A percentile compares a stretch with the other conserved stretches of the same genome.
phyloP scores from a whole-genome alignment of 2,329 filamentous ascomycete species.

The Elsinoe ampelina region DNA sequence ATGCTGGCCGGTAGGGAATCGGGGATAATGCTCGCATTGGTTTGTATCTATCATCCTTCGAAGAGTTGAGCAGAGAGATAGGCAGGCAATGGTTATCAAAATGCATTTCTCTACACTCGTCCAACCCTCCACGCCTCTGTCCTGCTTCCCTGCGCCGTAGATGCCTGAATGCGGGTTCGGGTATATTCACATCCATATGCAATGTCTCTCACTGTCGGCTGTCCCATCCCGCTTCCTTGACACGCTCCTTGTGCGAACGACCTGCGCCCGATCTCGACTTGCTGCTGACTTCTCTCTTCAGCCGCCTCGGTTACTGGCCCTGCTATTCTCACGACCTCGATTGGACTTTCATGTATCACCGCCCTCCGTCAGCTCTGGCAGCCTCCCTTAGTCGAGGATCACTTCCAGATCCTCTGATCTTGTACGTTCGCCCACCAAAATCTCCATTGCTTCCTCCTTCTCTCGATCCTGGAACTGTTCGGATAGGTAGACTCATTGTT shows the following conservation, averaged over 20 bases:
- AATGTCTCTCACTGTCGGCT: background rate
- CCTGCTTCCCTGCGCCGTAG: background rate
- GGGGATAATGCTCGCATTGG: background rate
- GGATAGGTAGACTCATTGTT: slow-evolving; percentile 37
- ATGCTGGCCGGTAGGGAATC: background rate
- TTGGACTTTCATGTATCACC: background rate
- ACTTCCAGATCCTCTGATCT: background rate
- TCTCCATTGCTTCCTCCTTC: background rate
- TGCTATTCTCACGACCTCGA: background rate
- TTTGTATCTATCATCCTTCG: background rate
- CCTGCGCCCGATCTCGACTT: no score
- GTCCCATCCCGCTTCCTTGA: background rate
- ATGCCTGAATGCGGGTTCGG: slow-evolving; percentile 2
- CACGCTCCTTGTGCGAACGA: background rate
- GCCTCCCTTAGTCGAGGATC: slow-evolving; percentile 2
- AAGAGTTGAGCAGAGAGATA: no score
- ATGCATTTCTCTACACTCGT: background rate
- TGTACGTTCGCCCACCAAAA: background rate
- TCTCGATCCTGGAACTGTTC: slow-evolving; percentile 30
- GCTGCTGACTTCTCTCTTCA: no score
- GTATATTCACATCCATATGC: slow-evolving; percentile 11
- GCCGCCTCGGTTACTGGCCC: no score
- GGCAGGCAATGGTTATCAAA: background rate
- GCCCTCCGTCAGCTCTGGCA: slow-evolving; percentile 3
- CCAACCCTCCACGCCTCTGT: background rate